A percentile compares a stretch with the other conserved stretches of the same genome.
Conservation (phyloP, 2,329 filamentous ascomycete genomes). For the Hypoxylon rubiginosum region DNA sequence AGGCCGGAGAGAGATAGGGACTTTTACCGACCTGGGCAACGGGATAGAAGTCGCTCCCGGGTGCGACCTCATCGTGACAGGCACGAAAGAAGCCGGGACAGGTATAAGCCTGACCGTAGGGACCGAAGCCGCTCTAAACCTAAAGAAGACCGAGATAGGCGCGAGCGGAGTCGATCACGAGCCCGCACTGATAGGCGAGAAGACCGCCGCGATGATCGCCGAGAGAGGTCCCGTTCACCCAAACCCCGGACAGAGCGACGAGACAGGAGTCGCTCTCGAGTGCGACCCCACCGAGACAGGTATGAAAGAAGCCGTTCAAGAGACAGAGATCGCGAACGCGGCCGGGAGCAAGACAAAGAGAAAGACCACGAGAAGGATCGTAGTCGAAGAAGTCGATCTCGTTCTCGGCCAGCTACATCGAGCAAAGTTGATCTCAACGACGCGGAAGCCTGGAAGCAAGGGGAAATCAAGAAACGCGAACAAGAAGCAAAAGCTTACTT, state of each 20-base stretch:
- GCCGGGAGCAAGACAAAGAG: constrained; percentile 39
- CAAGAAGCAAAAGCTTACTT: constrained; percentile 75
- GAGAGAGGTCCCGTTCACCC: constrained; percentile 52
- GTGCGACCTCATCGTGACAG: constrained; percentile 46
- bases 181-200: constrained; percentile 18
- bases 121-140: constrained; percentile 49
- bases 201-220: constrained; percentile 44
- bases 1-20: constrained; percentile 51
- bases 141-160: constrained; percentile 50
- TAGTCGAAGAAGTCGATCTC: constrained; percentile 58
- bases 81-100: constrained; percentile 47
- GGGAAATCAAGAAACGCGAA: constrained; percentile 72
- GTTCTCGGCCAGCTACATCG: constrained; percentile 59
- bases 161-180: constrained; percentile 48
- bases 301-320: constrained; percentile 42
- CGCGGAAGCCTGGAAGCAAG: constrained; percentile 69
- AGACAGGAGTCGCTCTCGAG: constrained; percentile 48
- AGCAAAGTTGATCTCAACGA: constrained; percentile 60
- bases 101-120: constrained; percentile 49
- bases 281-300: constrained; percentile 42
- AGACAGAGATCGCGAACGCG: constrained; percentile 43
- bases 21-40: constrained; percentile 50
- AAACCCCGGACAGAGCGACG: constrained; percentile 48
- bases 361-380: constrained; percentile 41
- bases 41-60: constrained; percentile 49